These are phyloP conservation scores for Trichaptum fuscoviolaceum DNA, from an alignment of 768 basidiomycete species.

Conservation along the genomic window DNA sequence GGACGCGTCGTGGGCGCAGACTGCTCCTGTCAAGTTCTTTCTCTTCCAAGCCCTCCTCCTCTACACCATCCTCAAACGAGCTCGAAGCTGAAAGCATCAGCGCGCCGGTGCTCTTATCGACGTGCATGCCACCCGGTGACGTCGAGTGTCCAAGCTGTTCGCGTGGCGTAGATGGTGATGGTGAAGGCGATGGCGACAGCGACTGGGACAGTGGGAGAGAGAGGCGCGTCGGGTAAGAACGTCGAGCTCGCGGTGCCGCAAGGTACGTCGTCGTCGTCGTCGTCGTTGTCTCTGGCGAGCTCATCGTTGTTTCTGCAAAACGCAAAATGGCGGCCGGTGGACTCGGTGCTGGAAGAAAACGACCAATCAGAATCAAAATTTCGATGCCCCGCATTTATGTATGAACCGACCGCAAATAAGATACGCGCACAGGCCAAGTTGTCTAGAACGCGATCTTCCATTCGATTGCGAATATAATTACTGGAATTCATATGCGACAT, in stretches of 20 bases:
- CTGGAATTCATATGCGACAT: too few species aligned
- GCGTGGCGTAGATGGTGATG: conserved; percentile 53
- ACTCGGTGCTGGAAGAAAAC: too few species aligned
- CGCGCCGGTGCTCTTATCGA: neutral
- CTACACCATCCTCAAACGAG: neutral
- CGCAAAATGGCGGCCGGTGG: too few species aligned
- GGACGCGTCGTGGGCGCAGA: neutral
- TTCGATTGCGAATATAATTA: neutral
- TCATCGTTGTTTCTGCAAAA: too few species aligned
- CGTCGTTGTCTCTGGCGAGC: conserved; percentile 35
- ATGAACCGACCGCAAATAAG: neutral
- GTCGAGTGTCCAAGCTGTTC: conserved; percentile 33
- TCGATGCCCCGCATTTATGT: too few species aligned
- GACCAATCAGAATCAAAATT: too few species aligned
- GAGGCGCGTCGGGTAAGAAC: conserved; percentile 42
- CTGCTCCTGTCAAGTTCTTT: neutral
- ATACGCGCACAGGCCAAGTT: neutral
- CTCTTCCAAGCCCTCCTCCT: neutral
- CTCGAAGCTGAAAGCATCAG: too few species aligned
- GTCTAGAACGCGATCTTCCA: neutral
- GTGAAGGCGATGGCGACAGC: conserved; percentile 56
- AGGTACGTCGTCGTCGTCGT: conserved; percentile 36
- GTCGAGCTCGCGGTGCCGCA: neutral
- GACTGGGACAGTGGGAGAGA: conserved; percentile 59
- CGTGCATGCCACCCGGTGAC: conserved; percentile 15